A percentile compares a stretch with the other conserved stretches of the same genome.
These are phyloP conservation scores for Verticillium nubilum DNA, from an alignment of 2,329 filamentous ascomycete genomes.

Conservation along the genomic window DNA sequence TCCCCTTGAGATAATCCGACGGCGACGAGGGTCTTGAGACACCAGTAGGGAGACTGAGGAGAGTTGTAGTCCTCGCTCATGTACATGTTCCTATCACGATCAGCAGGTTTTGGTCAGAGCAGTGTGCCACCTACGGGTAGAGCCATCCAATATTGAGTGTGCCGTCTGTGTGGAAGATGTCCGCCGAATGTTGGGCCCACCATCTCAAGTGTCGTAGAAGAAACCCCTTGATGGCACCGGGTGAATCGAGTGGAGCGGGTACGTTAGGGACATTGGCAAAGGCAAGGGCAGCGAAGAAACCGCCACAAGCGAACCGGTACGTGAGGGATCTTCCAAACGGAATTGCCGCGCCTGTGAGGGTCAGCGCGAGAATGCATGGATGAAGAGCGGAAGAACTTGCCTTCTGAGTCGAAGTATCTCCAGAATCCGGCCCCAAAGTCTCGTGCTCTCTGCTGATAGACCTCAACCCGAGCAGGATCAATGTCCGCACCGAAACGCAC, in stretches of 20 bases:
- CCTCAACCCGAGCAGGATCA: slow-evolving; percentile 22
- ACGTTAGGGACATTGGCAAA: slow-evolving; percentile 29
- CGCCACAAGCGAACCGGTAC: slow-evolving; percentile 37
- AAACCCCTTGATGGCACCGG: slow-evolving; percentile 39
- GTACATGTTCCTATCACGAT: slow-evolving; percentile 38
- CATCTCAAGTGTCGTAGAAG: slow-evolving; percentile 43
- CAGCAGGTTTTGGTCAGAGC: not conserved
- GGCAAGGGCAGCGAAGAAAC: slow-evolving; percentile 34
- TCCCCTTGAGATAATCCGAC: slow-evolving; percentile 28
- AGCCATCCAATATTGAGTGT: slow-evolving; percentile 39
- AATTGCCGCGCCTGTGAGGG: slow-evolving; percentile 32
- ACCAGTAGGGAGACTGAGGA: slow-evolving; percentile 50
- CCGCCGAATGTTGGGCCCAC: slow-evolving; percentile 34
- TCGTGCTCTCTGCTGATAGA: slow-evolving; percentile 26
- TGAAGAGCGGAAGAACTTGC: slow-evolving; percentile 15
- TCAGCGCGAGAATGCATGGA: not conserved
- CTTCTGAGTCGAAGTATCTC: slow-evolving; percentile 34
- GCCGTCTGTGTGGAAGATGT: slow-evolving; percentile 43
- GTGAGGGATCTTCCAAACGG: slow-evolving; percentile 39
- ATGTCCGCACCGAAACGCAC: slow-evolving; percentile 33
- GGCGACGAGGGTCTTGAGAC: slow-evolving; percentile 41
- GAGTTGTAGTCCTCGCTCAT: slow-evolving; percentile 53
- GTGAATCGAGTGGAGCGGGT: slow-evolving; percentile 27
- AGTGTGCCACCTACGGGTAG: slow-evolving; percentile 19
- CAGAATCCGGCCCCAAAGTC: slow-evolving; percentile 31